phyloP scores from a whole-genome alignment of 1,284 basidiomycete genomes.

The Tremellales sp. region DNA sequence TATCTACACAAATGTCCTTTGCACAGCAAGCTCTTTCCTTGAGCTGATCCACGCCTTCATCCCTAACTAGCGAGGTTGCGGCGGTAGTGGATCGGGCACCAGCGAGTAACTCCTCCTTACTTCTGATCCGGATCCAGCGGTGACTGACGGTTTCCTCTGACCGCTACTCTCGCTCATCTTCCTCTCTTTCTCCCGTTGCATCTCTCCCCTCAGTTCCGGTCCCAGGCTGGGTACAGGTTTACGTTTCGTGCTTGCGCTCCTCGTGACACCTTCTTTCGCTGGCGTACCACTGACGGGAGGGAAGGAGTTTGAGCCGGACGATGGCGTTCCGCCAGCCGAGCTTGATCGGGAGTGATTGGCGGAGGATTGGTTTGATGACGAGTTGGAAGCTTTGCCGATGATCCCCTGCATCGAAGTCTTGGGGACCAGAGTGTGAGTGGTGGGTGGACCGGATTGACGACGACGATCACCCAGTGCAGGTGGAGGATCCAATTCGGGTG shows the following conservation, averaged over 20 bases:
- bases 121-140: background rate
- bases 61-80: background rate
- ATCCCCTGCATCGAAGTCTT: background rate
- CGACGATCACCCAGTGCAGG: background rate
- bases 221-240: constrained; percentile 34
- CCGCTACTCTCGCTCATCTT: background rate
- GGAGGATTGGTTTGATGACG: background rate
- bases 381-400: background rate
- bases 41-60: too few species aligned
- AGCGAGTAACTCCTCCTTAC: constrained; percentile 19
- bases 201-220: constrained; percentile 22
- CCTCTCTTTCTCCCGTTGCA: constrained; percentile 17
- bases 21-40: too few species aligned
- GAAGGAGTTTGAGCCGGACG: too few species aligned
- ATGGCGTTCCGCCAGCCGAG: background rate
- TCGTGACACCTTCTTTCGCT: background rate
- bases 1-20: too few species aligned
- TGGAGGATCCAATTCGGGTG: too few species aligned
- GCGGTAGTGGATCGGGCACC: constrained; percentile 18
- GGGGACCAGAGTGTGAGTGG: background rate
- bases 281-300: too few species aligned
- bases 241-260: constrained; percentile 7
- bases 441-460: background rate
- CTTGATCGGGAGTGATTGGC: background rate
- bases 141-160: background rate